Evolutionary conservation across 2,329 filamentous ascomycete genomes (phyloP), one percentile per base, ranked within the genome.

Genomic region (Nannizzia gypsea): DNA sequence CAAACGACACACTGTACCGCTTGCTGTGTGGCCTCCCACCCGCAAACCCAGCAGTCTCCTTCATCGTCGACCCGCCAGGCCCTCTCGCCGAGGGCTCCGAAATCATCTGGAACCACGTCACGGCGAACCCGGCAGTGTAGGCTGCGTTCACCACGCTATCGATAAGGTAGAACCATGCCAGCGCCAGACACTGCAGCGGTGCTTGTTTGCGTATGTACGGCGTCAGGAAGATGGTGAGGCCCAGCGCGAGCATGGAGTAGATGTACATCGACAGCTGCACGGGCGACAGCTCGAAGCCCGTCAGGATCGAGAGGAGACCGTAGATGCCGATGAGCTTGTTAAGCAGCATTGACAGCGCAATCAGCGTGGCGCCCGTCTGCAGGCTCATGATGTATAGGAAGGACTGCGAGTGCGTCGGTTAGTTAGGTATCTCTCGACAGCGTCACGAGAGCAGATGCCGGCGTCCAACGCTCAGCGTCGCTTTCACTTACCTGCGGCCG

Each of bases 281-380:
- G 31, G 85, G 80, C 59, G 89, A 91, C 63, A 96, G 83, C 66
- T 86, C 80, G 73, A 89, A 90, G 70, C 92, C 92, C 24, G 91
- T 95, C 64, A 96, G 79, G 66, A 96, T 82, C 61, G 91, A 90
- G 66, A 96, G 85, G 48, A 96, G 80, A 65, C 91, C 91, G 74
- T 95, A 96, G 66, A 96, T 80, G 61, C 90, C 91, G 56, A 89
- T 92, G 66, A 91, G 83, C 74, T 96, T 96, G 80, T 96, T 96
- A 76, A 96, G 86, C 59, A 95, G 80, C 64, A 95, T 83, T 9
- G 88, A 85, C 63, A 93, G 80, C 3, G 88, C 85, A 68, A 96
- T 90, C 68, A 96, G 81, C 67, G 93, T 89, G 54, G 89, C 86
- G 66, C 89, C 91, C 36, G 89, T 92, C 67, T 89, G 88, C 59